Conservation (phyloP, 768 basidiomycete genomes). For the Boletus tomentosulus region DNA sequence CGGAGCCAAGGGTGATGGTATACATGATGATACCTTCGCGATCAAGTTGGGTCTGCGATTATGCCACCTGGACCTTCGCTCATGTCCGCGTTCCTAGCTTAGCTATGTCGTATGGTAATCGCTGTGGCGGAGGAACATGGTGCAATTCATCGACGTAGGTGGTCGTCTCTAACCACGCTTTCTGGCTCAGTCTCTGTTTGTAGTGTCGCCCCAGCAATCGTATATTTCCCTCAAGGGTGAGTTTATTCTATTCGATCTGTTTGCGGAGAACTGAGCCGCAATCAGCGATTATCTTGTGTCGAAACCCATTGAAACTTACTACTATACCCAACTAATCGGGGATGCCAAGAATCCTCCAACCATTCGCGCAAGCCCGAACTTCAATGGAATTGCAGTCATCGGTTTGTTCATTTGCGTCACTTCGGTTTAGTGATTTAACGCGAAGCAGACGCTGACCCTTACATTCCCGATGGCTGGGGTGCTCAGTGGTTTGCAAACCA, state of each 20-base stretch:
- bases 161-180: neutral
- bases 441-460: conserved; percentile 64
- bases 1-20: conserved; percentile 57
- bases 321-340: conserved; percentile 75
- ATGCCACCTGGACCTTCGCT: neutral
- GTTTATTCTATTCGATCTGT: neutral
- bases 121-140: conserved; percentile 52
- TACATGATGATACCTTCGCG: conserved; percentile 70
- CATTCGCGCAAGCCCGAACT: conserved; percentile 54
- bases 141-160: conserved; percentile 46
- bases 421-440: conserved; percentile 31
- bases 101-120: conserved; percentile 58
- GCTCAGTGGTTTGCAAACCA: conserved; percentile 23
- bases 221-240: conserved; percentile 74
- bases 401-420: conserved; percentile 36
- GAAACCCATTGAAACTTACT: conserved; percentile 60
- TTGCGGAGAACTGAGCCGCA: conserved; percentile 34
- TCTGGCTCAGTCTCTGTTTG: conserved; percentile 14
- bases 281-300: conserved; percentile 46
- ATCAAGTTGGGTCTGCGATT: conserved; percentile 48
- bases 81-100: conserved; percentile 33
- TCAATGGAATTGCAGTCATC: conserved; percentile 70
- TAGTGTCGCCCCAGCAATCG: conserved; percentile 52
- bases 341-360: conserved; percentile 68
- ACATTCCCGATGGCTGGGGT: conserved; percentile 50